A percentile compares a stretch with the other conserved stretches of the same genome.
Conservation (phyloP, 441 rosid species). For the Populus hybrid region DNA sequence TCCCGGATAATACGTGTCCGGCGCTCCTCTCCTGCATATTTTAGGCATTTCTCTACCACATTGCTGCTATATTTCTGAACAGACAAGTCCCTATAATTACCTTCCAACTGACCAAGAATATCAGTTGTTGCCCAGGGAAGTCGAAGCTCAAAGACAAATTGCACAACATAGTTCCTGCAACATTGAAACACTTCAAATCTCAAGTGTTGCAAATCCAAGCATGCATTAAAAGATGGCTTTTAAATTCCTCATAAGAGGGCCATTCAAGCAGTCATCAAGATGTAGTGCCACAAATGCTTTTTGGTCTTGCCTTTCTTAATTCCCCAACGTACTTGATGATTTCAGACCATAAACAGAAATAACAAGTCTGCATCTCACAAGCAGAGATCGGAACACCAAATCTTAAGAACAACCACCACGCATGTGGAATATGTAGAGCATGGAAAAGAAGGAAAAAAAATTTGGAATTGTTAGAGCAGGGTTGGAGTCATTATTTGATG, state of each 20-base stretch:
- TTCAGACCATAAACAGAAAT: background rate
- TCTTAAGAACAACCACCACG: background rate
- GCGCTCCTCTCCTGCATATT: conserved; percentile 53
- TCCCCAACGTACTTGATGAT: background rate
- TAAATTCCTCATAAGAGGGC: background rate
- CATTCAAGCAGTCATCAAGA: background rate
- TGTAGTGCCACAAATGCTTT: background rate
- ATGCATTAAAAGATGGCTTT: background rate
- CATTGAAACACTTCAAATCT: conserved; percentile 4
- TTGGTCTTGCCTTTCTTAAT: background rate
- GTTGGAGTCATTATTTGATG: background rate
- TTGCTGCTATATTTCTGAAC: conserved; percentile 91
- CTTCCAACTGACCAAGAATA: conserved; percentile 63
- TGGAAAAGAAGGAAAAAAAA: background rate
- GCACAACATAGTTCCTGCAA: conserved; percentile 83
- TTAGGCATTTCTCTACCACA: conserved; percentile 80
- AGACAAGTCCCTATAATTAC: conserved; percentile 64
- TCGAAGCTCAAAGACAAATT: conserved; percentile 63
- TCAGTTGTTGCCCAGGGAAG: conserved; percentile 57
- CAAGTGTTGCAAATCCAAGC: background rate
- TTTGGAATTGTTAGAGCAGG: background rate
- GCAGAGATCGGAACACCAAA: background rate
- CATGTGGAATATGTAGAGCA: background rate
- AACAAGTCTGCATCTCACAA: background rate
- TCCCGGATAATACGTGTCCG: conserved; percentile 47